Percentiles rank a stretch among this genome's conserved stretches.
phyloP scores from a whole-genome alignment of 257 asterid species.

The Plantago major region DNA sequence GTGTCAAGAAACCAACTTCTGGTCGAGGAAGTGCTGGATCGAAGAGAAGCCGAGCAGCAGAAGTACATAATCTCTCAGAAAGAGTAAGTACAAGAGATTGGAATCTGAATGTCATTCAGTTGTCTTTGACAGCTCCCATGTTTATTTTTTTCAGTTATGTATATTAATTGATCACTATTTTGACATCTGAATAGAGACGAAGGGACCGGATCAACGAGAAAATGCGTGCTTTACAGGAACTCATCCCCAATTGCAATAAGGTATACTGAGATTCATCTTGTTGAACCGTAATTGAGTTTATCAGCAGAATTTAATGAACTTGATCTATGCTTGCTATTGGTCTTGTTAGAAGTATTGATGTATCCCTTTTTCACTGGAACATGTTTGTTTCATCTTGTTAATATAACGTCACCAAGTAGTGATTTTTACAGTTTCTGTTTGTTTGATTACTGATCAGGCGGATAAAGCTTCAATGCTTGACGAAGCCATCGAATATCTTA shows the following conservation, averaged over 20 bases:
- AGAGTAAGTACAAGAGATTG: constrained; percentile 57
- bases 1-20: constrained; percentile 38
- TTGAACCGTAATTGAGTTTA: no score
- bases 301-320: no score
- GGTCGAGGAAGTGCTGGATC: constrained; percentile 55
- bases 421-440: constrained; percentile 9
- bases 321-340: constrained; percentile 1
- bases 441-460: constrained; percentile 43
- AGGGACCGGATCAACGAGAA: constrained; percentile 93
- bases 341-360: background rate
- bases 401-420: background rate
- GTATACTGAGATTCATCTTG: constrained; percentile 30
- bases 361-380: no score
- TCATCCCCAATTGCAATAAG: constrained; percentile 97
- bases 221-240: constrained; percentile 98
- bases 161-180: constrained; percentile 13
- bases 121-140: background rate
- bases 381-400: no score
- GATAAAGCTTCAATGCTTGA: constrained; percentile 99
- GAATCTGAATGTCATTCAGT: background rate
- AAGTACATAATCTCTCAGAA: constrained; percentile 94
- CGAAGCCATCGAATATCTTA: constrained; percentile 95
- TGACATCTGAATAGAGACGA: constrained; percentile 58
- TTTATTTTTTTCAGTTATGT: background rate
- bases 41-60: constrained; percentile 95